These are phyloP conservation scores for Rhododendron griersonianum DNA, from an alignment of 148 eudicot genomes.

Conservation along the genomic window DNA sequence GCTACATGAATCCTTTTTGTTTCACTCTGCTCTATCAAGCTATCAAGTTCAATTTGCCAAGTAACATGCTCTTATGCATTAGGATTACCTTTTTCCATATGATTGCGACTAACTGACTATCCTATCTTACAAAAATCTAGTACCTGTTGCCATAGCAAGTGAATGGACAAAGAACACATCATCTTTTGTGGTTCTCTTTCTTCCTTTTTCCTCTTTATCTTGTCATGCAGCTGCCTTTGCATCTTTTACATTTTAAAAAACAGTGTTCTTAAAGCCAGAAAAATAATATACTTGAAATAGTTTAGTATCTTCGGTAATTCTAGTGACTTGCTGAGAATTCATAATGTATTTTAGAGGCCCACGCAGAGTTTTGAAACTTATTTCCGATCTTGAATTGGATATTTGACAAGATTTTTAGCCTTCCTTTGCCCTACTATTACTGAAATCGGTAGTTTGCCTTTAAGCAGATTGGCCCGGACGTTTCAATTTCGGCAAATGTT, in stretches of 20 bases:
- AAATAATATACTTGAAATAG: not conserved
- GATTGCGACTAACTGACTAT: not conserved
- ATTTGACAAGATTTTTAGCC: not conserved
- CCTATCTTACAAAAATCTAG: not conserved
- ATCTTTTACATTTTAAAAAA: not conserved
- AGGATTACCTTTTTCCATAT: not conserved
- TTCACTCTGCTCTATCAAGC: not conserved
- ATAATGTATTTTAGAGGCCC: not conserved
- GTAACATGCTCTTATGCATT: not conserved
- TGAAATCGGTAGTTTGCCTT: not conserved
- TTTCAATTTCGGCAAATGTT: constrained; percentile 67
- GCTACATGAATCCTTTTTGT: not conserved
- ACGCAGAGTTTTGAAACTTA: not conserved
- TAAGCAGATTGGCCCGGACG: constrained; percentile 72
- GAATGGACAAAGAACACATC: not conserved
- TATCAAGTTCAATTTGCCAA: not conserved
- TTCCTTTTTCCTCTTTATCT: not conserved
- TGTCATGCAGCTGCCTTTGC: not conserved
- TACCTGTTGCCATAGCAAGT: not conserved
- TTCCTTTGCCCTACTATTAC: not conserved
- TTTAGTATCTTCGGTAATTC: not conserved
- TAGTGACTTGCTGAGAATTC: not conserved
- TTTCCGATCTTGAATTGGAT: not conserved
- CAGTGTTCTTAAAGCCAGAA: not conserved
- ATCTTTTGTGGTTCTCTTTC: not conserved